These are phyloP conservation scores for Phyllosticta capitalensis DNA, from an alignment of 2,329 filamentous ascomycete genomes.

Conservation along the genomic window DNA sequence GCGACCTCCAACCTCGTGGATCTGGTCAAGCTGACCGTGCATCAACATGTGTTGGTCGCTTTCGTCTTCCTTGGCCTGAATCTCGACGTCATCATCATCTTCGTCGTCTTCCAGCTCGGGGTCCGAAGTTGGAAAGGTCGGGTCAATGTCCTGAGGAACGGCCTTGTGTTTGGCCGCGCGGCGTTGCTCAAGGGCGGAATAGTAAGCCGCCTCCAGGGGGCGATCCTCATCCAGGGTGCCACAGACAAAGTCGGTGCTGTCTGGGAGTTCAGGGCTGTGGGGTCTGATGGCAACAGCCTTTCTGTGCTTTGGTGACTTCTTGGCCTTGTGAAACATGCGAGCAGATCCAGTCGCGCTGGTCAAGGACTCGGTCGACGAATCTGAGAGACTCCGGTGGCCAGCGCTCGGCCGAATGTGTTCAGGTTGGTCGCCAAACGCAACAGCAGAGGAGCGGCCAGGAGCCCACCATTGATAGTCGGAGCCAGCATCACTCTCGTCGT, in stretches of 20 bases:
- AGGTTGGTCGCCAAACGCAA: slow-evolving; percentile 44
- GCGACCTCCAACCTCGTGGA: slow-evolving; percentile 46
- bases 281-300: slow-evolving; percentile 50
- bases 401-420: slow-evolving; percentile 37
- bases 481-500: slow-evolving; percentile 55
- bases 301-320: slow-evolving; percentile 35
- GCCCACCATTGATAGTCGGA: slow-evolving; percentile 60
- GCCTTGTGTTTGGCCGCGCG: slow-evolving; percentile 32
- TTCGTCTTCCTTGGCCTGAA: slow-evolving; percentile 39
- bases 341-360: slow-evolving; percentile 24
- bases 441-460: slow-evolving; percentile 40
- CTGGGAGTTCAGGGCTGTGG: slow-evolving; percentile 73
- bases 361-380: slow-evolving; percentile 46
- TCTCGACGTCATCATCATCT: slow-evolving; percentile 48
- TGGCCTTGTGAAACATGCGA: slow-evolving; percentile 15
- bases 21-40: slow-evolving; percentile 61
- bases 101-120: slow-evolving; percentile 68
- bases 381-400: slow-evolving; percentile 39
- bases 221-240: slow-evolving; percentile 94
- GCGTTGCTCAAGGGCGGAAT: slow-evolving; percentile 72
- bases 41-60: slow-evolving; percentile 63
- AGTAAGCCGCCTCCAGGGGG: slow-evolving; percentile 86
- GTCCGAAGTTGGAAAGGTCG: slow-evolving; percentile 92
- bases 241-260: slow-evolving; percentile 98
- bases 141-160: slow-evolving; percentile 54